Conservation (phyloP, 805 yeast genomes). For the Nakazawaea ishiwadae region DNA sequence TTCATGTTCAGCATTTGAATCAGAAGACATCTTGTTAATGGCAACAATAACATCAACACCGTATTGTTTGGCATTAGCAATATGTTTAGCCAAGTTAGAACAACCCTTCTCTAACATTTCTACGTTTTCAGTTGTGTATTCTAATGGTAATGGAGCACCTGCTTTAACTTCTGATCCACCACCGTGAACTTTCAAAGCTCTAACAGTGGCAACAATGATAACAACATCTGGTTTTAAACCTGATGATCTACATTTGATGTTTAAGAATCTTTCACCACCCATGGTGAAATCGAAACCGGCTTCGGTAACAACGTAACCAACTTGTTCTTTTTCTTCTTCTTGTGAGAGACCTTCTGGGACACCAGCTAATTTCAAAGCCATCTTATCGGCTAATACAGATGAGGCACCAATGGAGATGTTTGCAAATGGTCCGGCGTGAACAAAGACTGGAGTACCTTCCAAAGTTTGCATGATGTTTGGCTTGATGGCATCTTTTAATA, state of each 20-base stretch:
- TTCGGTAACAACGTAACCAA: slow-evolving; percentile 92
- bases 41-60: slow-evolving; percentile 95
- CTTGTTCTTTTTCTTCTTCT: slow-evolving; percentile 30
- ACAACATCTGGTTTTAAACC: slow-evolving; percentile 87
- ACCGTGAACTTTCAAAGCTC: slow-evolving; percentile 96
- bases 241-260: slow-evolving; percentile 91
- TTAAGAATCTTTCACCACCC: slow-evolving; percentile 98
- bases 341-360: slow-evolving; percentile 37
- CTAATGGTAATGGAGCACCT: slow-evolving; percentile 81
- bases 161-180: slow-evolving; percentile 97
- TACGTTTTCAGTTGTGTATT: slow-evolving; percentile 74
- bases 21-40: slow-evolving; percentile 81
- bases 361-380: slow-evolving; percentile 89
- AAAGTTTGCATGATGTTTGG: slow-evolving; percentile 96
- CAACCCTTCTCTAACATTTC: slow-evolving; percentile 77
- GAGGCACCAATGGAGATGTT: slow-evolving; percentile 96
- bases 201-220: slow-evolving; percentile 90
- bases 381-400: slow-evolving; percentile 87
- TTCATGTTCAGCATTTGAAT: slow-evolving; percentile 74
- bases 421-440: slow-evolving; percentile 98
- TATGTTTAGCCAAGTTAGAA: slow-evolving; percentile 86
- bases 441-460: slow-evolving; percentile 96
- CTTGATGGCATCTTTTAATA: slow-evolving; percentile 92
- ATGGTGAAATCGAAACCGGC: slow-evolving; percentile 98
- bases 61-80: slow-evolving; percentile 74